Evolutionary conservation across 2,329 filamentous ascomycete species (phyloP).

Genomic region (Claviceps paspali): DNA sequence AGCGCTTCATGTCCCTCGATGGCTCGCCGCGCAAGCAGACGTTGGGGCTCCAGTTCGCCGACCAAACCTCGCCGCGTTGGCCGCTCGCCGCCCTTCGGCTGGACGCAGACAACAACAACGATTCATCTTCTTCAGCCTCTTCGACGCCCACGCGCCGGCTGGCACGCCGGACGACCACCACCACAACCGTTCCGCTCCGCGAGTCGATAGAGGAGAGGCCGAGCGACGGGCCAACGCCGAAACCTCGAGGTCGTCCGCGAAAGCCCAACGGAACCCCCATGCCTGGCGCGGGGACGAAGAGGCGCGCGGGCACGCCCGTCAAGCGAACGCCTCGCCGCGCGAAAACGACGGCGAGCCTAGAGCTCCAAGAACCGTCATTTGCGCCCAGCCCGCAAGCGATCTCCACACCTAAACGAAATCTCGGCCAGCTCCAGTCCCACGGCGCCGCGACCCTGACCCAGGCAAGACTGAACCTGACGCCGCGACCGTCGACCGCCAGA

Average conservation of each 20-base stretch:
- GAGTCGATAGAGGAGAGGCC: slow-evolving; percentile 20
- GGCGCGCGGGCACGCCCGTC: slow-evolving; percentile 30
- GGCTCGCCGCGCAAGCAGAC: slow-evolving; percentile 34
- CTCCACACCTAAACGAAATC: slow-evolving; percentile 15
- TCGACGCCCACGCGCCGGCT: slow-evolving; percentile 14
- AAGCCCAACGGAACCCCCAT: slow-evolving; percentile 37
- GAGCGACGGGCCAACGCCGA: slow-evolving; percentile 23
- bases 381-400: slow-evolving; percentile 15
- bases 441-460: slow-evolving; percentile 10
- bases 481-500: slow-evolving; percentile 7
- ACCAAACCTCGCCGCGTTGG: no score
- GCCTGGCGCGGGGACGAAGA: slow-evolving; percentile 26
- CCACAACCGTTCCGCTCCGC: slow-evolving; percentile 35
- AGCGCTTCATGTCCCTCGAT: slow-evolving; percentile 21
- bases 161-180: slow-evolving; percentile 28
- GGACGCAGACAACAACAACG: slow-evolving; percentile 7
- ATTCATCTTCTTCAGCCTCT: slow-evolving; percentile 24
- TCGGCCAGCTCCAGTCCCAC: slow-evolving; percentile 15
- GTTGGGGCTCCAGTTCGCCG: no score
- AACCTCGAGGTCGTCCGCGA: slow-evolving; percentile 29
- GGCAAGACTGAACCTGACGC: slow-evolving; percentile 8
- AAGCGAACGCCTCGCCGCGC: slow-evolving; percentile 19
- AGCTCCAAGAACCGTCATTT: slow-evolving; percentile 12
- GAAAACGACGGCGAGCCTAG: slow-evolving; percentile 16
- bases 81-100: slow-evolving; percentile 41